These are phyloP conservation scores for Microcos paniculata DNA, from an alignment of 345 rosid genomes.

Conservation along the genomic window DNA sequence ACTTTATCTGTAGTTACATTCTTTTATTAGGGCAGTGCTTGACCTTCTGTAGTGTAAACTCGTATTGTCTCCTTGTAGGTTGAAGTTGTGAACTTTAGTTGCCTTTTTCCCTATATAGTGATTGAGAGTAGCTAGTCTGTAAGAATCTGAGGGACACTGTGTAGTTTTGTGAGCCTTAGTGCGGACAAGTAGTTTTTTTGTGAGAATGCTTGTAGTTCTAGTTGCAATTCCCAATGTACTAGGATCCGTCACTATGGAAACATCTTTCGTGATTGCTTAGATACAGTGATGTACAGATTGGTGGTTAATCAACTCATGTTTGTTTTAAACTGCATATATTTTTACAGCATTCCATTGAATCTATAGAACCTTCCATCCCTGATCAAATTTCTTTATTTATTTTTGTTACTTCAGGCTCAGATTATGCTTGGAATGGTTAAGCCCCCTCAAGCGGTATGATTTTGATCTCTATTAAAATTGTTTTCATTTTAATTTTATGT, in stretches of 20 bases:
- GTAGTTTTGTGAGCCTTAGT: not conserved
- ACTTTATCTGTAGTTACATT: not conserved
- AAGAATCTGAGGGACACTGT: not conserved
- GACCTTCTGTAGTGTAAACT: not conserved
- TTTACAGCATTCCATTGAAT: not conserved
- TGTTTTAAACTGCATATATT: not conserved
- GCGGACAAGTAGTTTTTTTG: not conserved
- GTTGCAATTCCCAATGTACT: not conserved
- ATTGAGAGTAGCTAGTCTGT: not conserved
- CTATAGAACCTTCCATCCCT: constrained; percentile 1
- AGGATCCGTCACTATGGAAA: not conserved
- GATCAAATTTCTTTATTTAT: constrained; percentile 7
- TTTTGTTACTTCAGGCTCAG: constrained; percentile 63
- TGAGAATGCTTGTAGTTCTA: not conserved
- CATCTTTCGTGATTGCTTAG: not conserved
- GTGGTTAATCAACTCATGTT: not conserved
- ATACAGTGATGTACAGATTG: not conserved
- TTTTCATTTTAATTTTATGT: not conserved
- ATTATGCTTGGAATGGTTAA: constrained; percentile 99
- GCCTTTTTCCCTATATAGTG: not conserved
- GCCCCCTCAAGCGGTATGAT: constrained; percentile 80
- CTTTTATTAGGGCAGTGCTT: not conserved
- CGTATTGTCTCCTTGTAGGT: not conserved
- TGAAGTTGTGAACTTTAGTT: not conserved
- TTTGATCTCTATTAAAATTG: constrained; percentile 11